A percentile compares a stretch with the other conserved stretches of the same genome.
phyloP scores from a whole-genome alignment of 1,284 basidiomycete genomes.

The Trametes hirsuta region DNA sequence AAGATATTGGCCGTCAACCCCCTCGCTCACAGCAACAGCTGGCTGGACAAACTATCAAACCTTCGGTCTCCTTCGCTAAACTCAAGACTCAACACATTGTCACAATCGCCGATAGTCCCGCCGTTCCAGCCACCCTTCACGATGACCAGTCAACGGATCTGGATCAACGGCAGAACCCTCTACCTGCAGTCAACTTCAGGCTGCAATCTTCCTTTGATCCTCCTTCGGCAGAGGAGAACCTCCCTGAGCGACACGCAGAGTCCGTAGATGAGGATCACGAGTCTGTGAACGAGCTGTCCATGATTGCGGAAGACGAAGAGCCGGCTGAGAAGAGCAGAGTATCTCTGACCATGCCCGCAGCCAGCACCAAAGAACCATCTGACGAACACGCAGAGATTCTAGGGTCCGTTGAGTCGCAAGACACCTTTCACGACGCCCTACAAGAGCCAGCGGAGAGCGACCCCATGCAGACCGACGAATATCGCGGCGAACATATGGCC shows the following conservation, averaged over 20 bases:
- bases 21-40: background rate
- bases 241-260: background rate
- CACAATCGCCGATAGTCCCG: constrained; percentile 27
- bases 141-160: constrained; percentile 13
- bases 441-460: background rate
- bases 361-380: background rate
- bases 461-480: constrained; percentile 2
- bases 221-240: background rate
- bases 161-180: constrained; percentile 11
- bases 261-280: constrained; percentile 13
- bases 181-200: constrained; percentile 10
- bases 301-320: constrained; percentile 76
- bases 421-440: constrained; percentile 1
- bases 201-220: background rate
- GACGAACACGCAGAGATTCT: background rate
- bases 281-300: constrained; percentile 51
- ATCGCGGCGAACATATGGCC: background rate
- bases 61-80: constrained; percentile 6
- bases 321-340: constrained; percentile 34
- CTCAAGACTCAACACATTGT: constrained; percentile 23
- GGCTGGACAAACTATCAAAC: background rate
- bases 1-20: background rate
- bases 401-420: background rate
- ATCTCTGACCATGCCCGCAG: constrained; percentile 9
- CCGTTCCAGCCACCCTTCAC: background rate